Base-by-base conservation (phyloP, 805 yeast species). In the Candida ovalis region DNA sequence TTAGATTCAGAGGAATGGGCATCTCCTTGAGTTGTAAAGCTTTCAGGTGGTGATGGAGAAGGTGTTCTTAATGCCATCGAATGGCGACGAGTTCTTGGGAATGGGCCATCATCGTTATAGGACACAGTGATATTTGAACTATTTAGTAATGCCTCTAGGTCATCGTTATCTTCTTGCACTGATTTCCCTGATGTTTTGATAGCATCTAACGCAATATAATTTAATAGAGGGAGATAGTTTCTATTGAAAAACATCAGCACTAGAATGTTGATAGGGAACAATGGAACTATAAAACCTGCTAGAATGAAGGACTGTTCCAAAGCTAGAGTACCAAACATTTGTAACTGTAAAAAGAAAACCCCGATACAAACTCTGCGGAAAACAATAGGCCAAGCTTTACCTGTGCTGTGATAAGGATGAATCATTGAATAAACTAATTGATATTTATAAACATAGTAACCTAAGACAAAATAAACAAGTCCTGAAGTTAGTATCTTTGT, bases 351-450 rank as follows among this genome's bases (percentile, higher is more conserved):
- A 33, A 81, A 69, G 10, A 80, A 62, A 40, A 80, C 62, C 1
- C 86, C 86, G 27, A 81, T 59, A 47, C 80, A 73, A 27, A 80
- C 69, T 44, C 86, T 62, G 47, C 81, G 67, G 53, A 80, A 79
- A 6, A 81, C 78, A 66, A 80, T 76, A 2, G 84, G 84, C 86
- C 86, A 81, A 3, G 78, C 82, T 56, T 79, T 79, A 4, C 86
- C 86, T 0, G 86, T 81, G 13, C 84, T 78, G 60, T 81, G 85
- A 22, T 80, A 82, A 1, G 84, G 81, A 55, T 81, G 86, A 23
- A 81, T 83, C 69, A 74, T 76, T 49, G 81, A 75, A 61, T 80
- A 81, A 17, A 80, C 74, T 52, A 81, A 66, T 66, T 81, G 86
- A 57, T 81, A 81, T 62, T 81, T 81, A 63, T 79, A 81, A 13